Evolutionary conservation across 345 rosid genomes (phyloP), one percentile per base, ranked within the genome.

Genomic region (Laguncularia racemosa): DNA sequence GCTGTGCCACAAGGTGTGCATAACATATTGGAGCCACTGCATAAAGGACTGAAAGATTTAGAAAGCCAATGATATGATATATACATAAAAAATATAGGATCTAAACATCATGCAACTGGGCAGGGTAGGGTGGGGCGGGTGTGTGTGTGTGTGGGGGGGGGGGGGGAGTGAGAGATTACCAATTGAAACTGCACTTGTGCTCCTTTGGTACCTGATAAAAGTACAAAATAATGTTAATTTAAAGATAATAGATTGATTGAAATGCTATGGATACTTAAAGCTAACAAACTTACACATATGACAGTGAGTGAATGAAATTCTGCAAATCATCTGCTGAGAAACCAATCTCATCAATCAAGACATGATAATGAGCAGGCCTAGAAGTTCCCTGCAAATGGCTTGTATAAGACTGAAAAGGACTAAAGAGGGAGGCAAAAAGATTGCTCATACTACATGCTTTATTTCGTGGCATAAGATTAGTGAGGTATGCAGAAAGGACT

Each of bases 21-120:
- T 89, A 89, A 33, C 85, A 78, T 54, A 93, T 74, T 0, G 99
- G 97, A 63, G 99, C 97, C 73, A 87, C 99, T 89, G 88, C 53
- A 63, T 53, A 23, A 20, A 59, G 48, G 15, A 46, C 26, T n/a
- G 15, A 44, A n/a, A 13, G 15, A 38, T 26, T 3, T 56, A 44
- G 44, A 43, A 12, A 3, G 56, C 16, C 44, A 43, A n/a, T 10
- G 48, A 33, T 17, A 10, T 44, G 46, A 59, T 44, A 15, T 50
- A 44, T 44, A 17, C 52, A 45, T 48, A 16, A 44, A 33, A 40
- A 47, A 33, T 7, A 33, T 33, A 33, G 7, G 40, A 33, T 33
- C 40, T 33, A 33, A 9, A 10, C 40, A 33, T 6, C 40, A 33
- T 5, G 40, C 28, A 26, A 6, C 11, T 33, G 40, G 40, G 40